These are phyloP conservation scores for Chlamydomonas reinhardtii DNA, from an alignment of 163 green algal genomes.

Conservation along the genomic window DNA sequence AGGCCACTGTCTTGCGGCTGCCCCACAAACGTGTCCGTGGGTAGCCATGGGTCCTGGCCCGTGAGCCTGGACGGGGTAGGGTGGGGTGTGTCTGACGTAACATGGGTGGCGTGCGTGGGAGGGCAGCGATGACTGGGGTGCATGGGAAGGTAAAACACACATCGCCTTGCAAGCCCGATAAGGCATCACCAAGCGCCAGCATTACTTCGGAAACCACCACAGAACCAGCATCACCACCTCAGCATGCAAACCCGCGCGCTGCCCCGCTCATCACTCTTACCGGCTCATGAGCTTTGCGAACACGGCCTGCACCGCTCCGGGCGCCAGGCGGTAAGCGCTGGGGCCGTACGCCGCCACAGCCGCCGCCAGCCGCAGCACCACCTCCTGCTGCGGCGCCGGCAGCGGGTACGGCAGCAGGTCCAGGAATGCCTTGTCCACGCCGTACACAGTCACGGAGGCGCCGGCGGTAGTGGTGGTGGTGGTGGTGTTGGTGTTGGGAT, in stretches of 20 bases:
- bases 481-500: not conserved
- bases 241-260: too few relatives aligned
- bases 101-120: too few relatives aligned
- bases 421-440: conserved; percentile 69
- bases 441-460: conserved; percentile 9
- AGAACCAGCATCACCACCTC: too few relatives aligned
- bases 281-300: conserved; percentile 28
- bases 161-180: too few relatives aligned
- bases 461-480: not conserved
- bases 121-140: too few relatives aligned
- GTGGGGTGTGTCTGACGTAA: too few relatives aligned
- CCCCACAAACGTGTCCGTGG: conserved; percentile 38
- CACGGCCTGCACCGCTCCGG: conserved; percentile 40
- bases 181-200: too few relatives aligned
- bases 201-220: too few relatives aligned
- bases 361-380: not conserved
- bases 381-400: not conserved
- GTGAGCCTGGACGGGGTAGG: not conserved
- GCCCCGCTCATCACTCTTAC: too few relatives aligned
- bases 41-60: conserved; percentile 48
- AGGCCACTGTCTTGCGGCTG: not conserved
- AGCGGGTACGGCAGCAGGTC: conserved; percentile 69
- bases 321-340: conserved; percentile 13
- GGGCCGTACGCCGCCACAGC: not conserved
- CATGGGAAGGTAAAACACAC: too few relatives aligned